phyloP scores from a whole-genome alignment of 129 eudicot species.

The Silybum marianum region DNA sequence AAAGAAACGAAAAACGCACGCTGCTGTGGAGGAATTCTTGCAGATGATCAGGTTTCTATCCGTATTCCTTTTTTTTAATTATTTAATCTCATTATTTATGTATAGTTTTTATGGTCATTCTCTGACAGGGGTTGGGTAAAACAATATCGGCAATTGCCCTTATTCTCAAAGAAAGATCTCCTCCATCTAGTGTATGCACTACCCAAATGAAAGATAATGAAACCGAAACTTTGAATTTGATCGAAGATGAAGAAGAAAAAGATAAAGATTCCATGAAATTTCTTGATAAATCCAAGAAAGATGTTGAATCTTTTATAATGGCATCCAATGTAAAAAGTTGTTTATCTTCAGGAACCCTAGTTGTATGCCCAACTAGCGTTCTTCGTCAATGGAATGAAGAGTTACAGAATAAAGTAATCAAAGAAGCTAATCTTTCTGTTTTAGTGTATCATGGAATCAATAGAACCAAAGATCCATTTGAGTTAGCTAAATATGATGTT shows the following conservation, averaged over 20 bases:
- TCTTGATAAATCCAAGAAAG: constrained; percentile 24
- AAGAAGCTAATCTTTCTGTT: constrained; percentile 72
- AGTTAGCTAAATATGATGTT: constrained; percentile 84
- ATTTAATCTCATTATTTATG: neutral
- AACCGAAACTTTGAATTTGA: constrained; percentile 59
- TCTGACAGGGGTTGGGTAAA: constrained; percentile 84
- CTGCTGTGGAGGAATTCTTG: constrained; percentile 96
- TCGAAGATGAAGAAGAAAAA: constrained; percentile 65
- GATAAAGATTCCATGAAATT: constrained; percentile 43
- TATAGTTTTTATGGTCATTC: constrained; percentile 2
- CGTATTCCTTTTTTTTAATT: constrained; percentile 3
- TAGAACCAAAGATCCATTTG: constrained; percentile 78
- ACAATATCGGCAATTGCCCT: constrained; percentile 92
- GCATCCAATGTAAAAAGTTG: constrained; percentile 39
- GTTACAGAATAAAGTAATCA: constrained; percentile 68
- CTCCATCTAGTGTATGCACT: constrained; percentile 40
- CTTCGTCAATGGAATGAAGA: constrained; percentile 94
- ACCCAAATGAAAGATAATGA: constrained; percentile 29
- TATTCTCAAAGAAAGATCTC: constrained; percentile 75
- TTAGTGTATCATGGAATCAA: constrained; percentile 73
- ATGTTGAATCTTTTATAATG: constrained; percentile 22
- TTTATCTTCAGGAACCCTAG: constrained; percentile 84
- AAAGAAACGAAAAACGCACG: constrained; percentile 62
- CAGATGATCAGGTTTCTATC: constrained; percentile 86
- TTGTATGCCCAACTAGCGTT: constrained; percentile 96